Conservation (phyloP, 441 rosid genomes). For the Erodium moschatum region DNA sequence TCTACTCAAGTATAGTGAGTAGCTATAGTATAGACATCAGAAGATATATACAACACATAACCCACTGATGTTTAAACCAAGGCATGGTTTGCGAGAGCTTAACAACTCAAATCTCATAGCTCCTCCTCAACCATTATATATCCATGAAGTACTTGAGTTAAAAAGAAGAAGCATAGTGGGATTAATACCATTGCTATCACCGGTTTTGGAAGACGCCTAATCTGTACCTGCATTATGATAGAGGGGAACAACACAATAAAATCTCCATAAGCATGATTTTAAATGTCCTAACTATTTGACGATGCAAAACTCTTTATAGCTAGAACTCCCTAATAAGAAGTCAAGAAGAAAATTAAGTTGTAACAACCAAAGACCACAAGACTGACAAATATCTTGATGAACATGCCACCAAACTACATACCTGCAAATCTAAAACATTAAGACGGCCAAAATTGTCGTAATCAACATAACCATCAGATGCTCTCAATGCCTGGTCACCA, state of each 20-base stretch:
- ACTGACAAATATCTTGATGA: too few species aligned
- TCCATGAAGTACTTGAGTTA: not conserved
- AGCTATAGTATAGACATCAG: not conserved
- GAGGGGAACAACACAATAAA: too few species aligned
- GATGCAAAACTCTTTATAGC: not conserved
- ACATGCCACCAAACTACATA: slow-evolving; percentile 12
- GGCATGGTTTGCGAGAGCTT: not conserved
- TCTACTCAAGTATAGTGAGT: not conserved
- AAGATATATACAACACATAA: not conserved
- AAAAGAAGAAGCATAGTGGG: not conserved
- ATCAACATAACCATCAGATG: slow-evolving; percentile 70
- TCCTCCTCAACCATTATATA: not conserved
- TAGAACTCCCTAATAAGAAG: not conserved
- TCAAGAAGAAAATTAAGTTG: not conserved
- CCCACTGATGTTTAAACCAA: not conserved
- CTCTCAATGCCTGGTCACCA: slow-evolving; percentile 76
- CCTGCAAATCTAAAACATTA: slow-evolving; percentile 85
- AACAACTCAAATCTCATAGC: not conserved
- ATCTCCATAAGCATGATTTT: not conserved
- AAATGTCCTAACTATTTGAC: not conserved
- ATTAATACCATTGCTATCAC: slow-evolving; percentile 77
- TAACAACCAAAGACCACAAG: not conserved
- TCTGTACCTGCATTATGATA: slow-evolving; percentile 49
- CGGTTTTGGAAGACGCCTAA: slow-evolving; percentile 87
- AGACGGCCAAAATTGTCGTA: slow-evolving; percentile 53